Percentiles rank a stretch among this genome's conserved stretches.
Conservation (phyloP, 2,329 filamentous ascomycete species). For the Apiospora malaysiana region DNA sequence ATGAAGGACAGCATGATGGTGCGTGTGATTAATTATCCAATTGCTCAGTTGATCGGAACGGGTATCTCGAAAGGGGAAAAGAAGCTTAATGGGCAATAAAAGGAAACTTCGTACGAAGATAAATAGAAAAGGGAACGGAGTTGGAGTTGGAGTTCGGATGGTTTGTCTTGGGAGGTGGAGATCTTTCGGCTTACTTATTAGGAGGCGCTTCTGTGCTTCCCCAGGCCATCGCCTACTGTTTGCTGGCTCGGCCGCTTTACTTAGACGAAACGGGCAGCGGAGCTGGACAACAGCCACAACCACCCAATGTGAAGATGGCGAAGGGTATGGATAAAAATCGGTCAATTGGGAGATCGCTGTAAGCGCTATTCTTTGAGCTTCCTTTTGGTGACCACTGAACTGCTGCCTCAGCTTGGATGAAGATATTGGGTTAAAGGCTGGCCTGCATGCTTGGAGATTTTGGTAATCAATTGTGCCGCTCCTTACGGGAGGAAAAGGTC, state of each 20-base stretch:
- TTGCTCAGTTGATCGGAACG: too few relatives aligned
- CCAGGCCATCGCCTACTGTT: not conserved
- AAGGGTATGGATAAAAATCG: not conserved
- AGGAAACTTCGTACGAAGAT: not conserved
- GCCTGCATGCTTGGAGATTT: not conserved
- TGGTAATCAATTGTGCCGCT: too few relatives aligned
- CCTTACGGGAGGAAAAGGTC: too few relatives aligned
- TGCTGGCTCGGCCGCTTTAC: not conserved
- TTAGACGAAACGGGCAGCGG: not conserved
- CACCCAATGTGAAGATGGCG: too few relatives aligned
- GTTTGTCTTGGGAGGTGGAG: too few relatives aligned
- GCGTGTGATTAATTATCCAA: too few relatives aligned
- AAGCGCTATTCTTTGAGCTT: not conserved
- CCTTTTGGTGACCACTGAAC: not conserved
- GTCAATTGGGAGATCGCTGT: not conserved
- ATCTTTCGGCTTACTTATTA: not conserved
- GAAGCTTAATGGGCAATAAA: not conserved
- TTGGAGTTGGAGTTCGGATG: not conserved
- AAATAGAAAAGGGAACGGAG: not conserved
- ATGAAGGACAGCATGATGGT: slow-evolving; percentile 33
- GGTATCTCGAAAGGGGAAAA: not conserved
- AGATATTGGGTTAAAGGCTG: not conserved
- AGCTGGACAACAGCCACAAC: not conserved
- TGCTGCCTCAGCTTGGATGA: not conserved
- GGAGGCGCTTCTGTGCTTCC: not conserved